These are phyloP conservation scores for Tulasnella sp. DNA, from an alignment of 768 basidiomycete species.

Conservation along the genomic window DNA sequence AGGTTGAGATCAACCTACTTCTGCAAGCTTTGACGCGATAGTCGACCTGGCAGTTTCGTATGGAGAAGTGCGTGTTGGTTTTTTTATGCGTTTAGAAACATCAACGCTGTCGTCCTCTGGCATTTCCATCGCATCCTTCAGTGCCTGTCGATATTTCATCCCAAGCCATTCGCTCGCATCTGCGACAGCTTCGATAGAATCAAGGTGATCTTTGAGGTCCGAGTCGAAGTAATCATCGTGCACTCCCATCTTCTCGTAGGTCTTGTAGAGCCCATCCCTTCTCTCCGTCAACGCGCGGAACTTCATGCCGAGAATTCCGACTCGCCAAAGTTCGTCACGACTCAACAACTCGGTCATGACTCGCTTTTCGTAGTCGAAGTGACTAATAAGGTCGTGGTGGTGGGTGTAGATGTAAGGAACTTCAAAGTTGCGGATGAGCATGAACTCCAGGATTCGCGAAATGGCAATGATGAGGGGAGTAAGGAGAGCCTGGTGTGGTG, in stretches of 20 bases:
- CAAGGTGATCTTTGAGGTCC: conserved; percentile 56
- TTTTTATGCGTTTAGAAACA: conserved; percentile 55
- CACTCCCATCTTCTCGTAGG: conserved; percentile 61
- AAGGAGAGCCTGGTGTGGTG: conserved; percentile 51
- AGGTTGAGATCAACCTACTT: conserved; percentile 42
- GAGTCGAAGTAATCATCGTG: conserved; percentile 70
- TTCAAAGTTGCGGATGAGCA: conserved; percentile 85
- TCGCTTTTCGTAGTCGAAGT: conserved; percentile 51
- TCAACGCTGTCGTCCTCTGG: conserved; percentile 29
- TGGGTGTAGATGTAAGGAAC: conserved; percentile 94
- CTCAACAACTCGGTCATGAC: conserved; percentile 63
- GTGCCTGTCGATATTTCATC: conserved; percentile 72
- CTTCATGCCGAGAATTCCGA: conserved; percentile 79
- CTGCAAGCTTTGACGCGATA: conserved; percentile 64
- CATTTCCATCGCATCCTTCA: conserved; percentile 40
- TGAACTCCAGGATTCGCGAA: conserved; percentile 63
- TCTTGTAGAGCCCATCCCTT: conserved; percentile 49
- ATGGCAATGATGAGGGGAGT: conserved; percentile 70
- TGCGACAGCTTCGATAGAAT: conserved; percentile 79
- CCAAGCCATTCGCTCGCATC: conserved; percentile 88
- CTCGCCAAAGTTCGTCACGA: conserved; percentile 82
- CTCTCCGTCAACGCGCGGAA: conserved; percentile 81
- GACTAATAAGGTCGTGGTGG: conserved; percentile 81
- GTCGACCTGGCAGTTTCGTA: conserved; percentile 81
- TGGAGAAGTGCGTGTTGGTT: conserved; percentile 73